These are phyloP conservation scores for apple (Malus domestica) DNA, from an alignment of 306 rosid genomes.

Conservation along the genomic window ASM211411v1 NC_041799.1:25156501-25157000, in stretches of 20 bases:
- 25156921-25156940: conserved; percentile 62
- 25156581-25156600: too few species aligned
- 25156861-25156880: conserved; percentile 79
- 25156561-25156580: too few species aligned
- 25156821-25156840: conserved; percentile 79
- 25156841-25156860: conserved; percentile 73
- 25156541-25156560: too few species aligned
- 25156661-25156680: too few species aligned
- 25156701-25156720: too few species aligned
- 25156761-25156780: neutral
- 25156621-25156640: too few species aligned
- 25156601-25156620: too few species aligned
- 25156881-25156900: conserved; percentile 44
- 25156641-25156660: too few species aligned
- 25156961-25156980: conserved; percentile 69
- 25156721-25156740: too few species aligned
- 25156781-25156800: neutral
- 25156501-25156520: too few species aligned
- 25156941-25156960: conserved; percentile 52
- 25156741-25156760: neutral
- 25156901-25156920: conserved; percentile 61
- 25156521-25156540: too few species aligned
- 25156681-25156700: too few species aligned
- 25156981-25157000: conserved; percentile 71
- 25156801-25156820: conserved; percentile 88